Evolutionary conservation across 257 asterid genomes (phyloP), one percentile per base, ranked within the genome.

Genomic region (Coffea canephora): DNA sequence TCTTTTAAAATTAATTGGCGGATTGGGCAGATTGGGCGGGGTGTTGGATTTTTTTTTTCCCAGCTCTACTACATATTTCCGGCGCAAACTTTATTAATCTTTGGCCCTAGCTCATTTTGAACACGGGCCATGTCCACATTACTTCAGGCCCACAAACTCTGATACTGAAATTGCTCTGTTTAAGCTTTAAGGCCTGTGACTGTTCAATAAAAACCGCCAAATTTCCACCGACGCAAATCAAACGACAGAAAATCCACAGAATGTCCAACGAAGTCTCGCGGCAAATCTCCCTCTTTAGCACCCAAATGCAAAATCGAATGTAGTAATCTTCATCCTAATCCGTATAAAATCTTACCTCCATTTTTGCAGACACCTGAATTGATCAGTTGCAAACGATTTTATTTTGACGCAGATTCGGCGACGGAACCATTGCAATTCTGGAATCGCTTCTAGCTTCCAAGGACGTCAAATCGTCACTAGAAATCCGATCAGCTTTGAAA

Each of bases 291-390:
- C 88, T 88, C 78, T 92, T 94, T 70, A 86, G 90, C 82, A 74
- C 82, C 75, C 91, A 89, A 78, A 83, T 94, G 73, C 85, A 88
- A 64, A 82, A 80, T 73, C 89, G 96, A 81, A 90, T 93, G 98
- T 92, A 15, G 74, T 86, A 31, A 45, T 46, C 9, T 0, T 25
- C 74, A 61, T 11, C 16, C n/a, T 2, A 21, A n/a, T 78, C 36
- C 13, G 6, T 9, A 3, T 16, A 12, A 43, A 8, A 14, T n/a
- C 34, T 46, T 48, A 36, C 6, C 34, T 21, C 31, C 15, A 50
- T 65, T 69, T 18, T 7, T 36, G 15, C 48, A 52, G 13, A 52
- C 12, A 1, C 3, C 3, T 3, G 11, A 31, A 8, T 23, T 52
- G 0, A 54, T 52, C 21, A 54, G 12, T 31, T 13, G 45, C 34